Percentiles rank a stretch among this genome's conserved stretches.
These are phyloP conservation scores for Penicillium robsamsonii DNA, from an alignment of 495 filamentous ascomycete genomes.

Conservation along the genomic window DNA sequence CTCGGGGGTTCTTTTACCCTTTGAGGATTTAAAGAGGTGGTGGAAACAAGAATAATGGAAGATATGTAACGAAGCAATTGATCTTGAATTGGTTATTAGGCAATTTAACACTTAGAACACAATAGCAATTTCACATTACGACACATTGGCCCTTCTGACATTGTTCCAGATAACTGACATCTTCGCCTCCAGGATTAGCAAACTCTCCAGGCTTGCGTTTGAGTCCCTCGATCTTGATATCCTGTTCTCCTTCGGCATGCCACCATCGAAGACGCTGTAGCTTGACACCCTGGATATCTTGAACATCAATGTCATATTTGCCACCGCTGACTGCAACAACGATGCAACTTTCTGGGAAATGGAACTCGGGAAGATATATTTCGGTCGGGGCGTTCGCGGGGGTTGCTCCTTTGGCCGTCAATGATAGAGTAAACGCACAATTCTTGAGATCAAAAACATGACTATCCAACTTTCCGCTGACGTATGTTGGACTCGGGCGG, in stretches of 20 bases:
- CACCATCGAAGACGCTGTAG: conserved; percentile 83
- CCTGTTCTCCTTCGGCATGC: conserved; percentile 83
- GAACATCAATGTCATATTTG: conserved; percentile 79
- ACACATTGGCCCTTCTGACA: conserved; percentile 52
- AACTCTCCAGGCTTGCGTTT: conserved; percentile 55
- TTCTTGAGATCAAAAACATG: conserved; percentile 78
- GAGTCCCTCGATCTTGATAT: conserved; percentile 72
- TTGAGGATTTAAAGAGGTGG: not conserved
- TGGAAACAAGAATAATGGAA: not conserved
- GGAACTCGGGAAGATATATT: conserved; percentile 86
- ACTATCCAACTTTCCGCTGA: conserved; percentile 61
- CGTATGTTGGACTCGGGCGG: conserved; percentile 76
- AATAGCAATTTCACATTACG: conserved; percentile 46
- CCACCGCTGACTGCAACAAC: conserved; percentile 75
- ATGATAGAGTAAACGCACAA: conserved; percentile 66
- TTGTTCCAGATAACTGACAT: conserved; percentile 62
- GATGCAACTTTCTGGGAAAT: conserved; percentile 75
- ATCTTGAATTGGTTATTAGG: not conserved
- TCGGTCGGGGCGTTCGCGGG: conserved; percentile 68
- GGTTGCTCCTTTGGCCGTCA: conserved; percentile 53
- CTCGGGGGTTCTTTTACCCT: not conserved
- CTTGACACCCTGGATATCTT: conserved; percentile 63
- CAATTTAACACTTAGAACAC: not conserved
- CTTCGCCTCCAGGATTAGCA: conserved; percentile 42
- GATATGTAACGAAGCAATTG: not conserved